Percentiles rank a stretch among this genome's conserved stretches.
phyloP scores from a whole-genome alignment of 768 basidiomycete genomes.

The Leccinum barrowsii region DNA sequence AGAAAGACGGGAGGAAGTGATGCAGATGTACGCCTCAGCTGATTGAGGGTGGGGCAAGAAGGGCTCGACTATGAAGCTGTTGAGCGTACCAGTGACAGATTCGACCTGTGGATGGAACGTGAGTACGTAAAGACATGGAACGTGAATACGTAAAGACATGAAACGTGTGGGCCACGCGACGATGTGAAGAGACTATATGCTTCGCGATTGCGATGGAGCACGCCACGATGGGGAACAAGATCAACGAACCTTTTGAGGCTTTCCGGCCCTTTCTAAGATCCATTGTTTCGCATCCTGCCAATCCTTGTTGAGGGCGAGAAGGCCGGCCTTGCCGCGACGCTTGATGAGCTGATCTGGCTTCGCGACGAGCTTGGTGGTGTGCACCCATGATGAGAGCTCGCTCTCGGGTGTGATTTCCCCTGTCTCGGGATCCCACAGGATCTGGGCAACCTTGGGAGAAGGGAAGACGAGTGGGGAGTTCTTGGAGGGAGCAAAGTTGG shows the following conservation, averaged over 20 bases:
- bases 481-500: constrained; percentile 50
- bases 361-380: constrained; percentile 82
- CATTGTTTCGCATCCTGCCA: constrained; percentile 87
- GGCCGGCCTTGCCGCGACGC: constrained; percentile 96
- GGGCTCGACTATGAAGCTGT: constrained; percentile 98
- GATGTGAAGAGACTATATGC: constrained; percentile 9
- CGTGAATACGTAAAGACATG: constrained; percentile 13
- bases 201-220: constrained; percentile 10
- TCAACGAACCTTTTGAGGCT: constrained; percentile 68
- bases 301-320: constrained; percentile 89
- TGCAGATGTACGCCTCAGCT: constrained; percentile 97
- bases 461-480: constrained; percentile 49
- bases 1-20: constrained; percentile 91
- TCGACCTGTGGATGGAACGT: constrained; percentile 61
- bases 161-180: constrained; percentile 23
- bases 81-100: constrained; percentile 88
- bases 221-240: not conserved
- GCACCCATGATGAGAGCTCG: constrained; percentile 76
- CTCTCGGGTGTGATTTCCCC: constrained; percentile 55
- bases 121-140: constrained; percentile 13
- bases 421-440: constrained; percentile 77
- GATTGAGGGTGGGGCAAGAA: constrained; percentile 93
- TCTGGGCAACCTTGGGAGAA: constrained; percentile 76
- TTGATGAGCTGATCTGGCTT: constrained; percentile 99
- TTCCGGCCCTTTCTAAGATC: constrained; percentile 87